Base-by-base conservation (phyloP, 1,284 basidiomycete genomes). In the Termitomyces sp. region DNA sequence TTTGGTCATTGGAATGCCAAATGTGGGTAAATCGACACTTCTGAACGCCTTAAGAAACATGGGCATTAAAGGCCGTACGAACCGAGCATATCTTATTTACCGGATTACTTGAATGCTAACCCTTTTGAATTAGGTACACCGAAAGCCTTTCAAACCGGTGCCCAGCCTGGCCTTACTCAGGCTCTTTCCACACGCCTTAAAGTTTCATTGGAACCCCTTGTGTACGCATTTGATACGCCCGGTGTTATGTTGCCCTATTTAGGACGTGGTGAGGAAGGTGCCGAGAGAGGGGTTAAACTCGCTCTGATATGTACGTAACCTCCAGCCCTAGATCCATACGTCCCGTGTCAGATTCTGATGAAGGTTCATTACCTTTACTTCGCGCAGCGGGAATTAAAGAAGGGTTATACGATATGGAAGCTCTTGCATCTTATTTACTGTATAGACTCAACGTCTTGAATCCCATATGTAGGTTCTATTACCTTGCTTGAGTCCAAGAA, bases 211-310 rank as follows among this genome's bases (percentile, higher is more conserved):
- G 79, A 87, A 59, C 95, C 88, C 3, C 78, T 86, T 5, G 88
- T 98, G 15, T 98, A 99, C 72, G 91, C 96, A 3, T 95, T 90
- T 67, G 96, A 99, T 74, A 90, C 93, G 5, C 97, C 96, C 0
- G 97, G 96, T 1, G 91, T 98, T 39, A 98, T 99, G 95, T 78
- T 98, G 33, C 94, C 95, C 3, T 98, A 90, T 71, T 80, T 98
- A n/a, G 96, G 96, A 1, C 82, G 79, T 53, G 94, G 94, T 1
- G 78, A 82, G 46, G 75, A 77, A 56, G 96, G 94, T 24, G 88
- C 92, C 44, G 96, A 99, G 70, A 80, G 91, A 59, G 96, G 92
- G 4, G 78, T 98, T 53, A 98, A 97, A 72, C 82, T 98, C 26
- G 94, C 94, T 40, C 74, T 98, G 54, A 96, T 96, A 41, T 90